Conservation (phyloP, 352 stramenopile species). For the Phytophthora pini region DNA sequence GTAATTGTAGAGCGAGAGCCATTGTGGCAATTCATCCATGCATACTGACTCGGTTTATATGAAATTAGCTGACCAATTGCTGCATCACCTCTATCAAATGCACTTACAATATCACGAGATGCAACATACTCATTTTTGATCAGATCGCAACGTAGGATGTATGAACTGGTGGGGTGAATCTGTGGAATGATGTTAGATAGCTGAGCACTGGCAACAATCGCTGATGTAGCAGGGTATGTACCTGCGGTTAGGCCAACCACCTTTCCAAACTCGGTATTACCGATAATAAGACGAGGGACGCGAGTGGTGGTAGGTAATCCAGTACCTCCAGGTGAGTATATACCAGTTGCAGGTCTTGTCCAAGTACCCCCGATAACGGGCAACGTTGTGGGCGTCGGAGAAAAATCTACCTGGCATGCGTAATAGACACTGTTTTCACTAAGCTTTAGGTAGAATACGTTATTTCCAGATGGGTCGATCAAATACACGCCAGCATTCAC, state of each 20-base stretch:
- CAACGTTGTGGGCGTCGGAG: not conserved
- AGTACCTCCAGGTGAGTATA: not conserved
- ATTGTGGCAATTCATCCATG: not conserved
- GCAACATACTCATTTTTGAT: slow-evolving; percentile 31
- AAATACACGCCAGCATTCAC: slow-evolving; percentile 15
- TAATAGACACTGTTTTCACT: slow-evolving; percentile 18
- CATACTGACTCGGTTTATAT: slow-evolving; percentile 11
- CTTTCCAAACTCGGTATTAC: slow-evolving; percentile 23
- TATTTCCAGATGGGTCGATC: slow-evolving; percentile 2
- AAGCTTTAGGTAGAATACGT: slow-evolving; percentile 19
- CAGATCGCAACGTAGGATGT: slow-evolving; percentile 27
- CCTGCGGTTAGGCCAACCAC: slow-evolving; percentile 9
- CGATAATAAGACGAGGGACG: slow-evolving; percentile 17
- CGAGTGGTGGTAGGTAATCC: slow-evolving; percentile 14
- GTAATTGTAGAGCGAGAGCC: not conserved
- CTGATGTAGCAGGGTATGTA: slow-evolving; percentile 14
- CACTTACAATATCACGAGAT: slow-evolving; percentile 18
- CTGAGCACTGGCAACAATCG: slow-evolving; percentile 7
- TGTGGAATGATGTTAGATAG: slow-evolving; percentile 26
- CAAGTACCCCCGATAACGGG: not conserved
- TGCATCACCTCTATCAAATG: slow-evolving; percentile 21
- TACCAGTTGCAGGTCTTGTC: not conserved
- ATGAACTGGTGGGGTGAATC: slow-evolving; percentile 7
- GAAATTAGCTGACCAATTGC: too few relatives aligned
- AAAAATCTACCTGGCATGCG: slow-evolving; percentile 13